Base-by-base conservation (phyloP, 2,329 filamentous ascomycete genomes). In the Lachnellula subtilissima region DNA sequence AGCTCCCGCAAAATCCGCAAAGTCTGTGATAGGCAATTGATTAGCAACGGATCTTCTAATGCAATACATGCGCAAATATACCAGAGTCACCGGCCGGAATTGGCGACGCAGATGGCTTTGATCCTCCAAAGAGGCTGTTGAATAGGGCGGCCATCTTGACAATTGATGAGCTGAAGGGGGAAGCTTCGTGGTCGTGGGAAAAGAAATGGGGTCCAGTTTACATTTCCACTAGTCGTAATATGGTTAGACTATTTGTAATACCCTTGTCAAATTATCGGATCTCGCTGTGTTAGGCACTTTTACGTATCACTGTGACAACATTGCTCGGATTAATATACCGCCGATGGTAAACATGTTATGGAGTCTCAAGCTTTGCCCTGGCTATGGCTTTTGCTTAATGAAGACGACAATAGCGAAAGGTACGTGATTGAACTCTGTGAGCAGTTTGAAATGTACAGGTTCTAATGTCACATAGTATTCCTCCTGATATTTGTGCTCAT, bases 1-100 rank as follows among this genome's bases (percentile, higher is more conserved):
- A 65, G 85, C 87, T 62, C 84, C 86, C 58, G 91, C 90, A 70
- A 95, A 97, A 78, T 97, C 93, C 75, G 90, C 91, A 73, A 97
- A 97, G 76, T 96, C 92, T 96, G 53, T 71, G 22, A n/a, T 40
- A 23, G 37, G 36, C 39, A 32, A 42, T 61, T 56, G 50, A 57
- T 65, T 51, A 64, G 56, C 53, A 42, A 17, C 51, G 48, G 22
- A 51, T 25, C 37, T 42, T 6, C 28, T 32, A 32, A 32, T 32
- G n/a, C 8, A 47, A 25, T 54, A 39, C 39, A 37, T 51, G 67
- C 48, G 57, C 48, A 55, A 59, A 74, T 81, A 68, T 77, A 89
- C 87, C 87, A 64, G 85, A 80, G 73, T 90, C 86, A 57, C 73
- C 78, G 60, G 74, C 73, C 45, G 78, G 73, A 51, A 75, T 72